These are phyloP conservation scores for Daedaleopsis sinensis DNA, from an alignment of 768 basidiomycete species.

Conservation along the genomic window DNA sequence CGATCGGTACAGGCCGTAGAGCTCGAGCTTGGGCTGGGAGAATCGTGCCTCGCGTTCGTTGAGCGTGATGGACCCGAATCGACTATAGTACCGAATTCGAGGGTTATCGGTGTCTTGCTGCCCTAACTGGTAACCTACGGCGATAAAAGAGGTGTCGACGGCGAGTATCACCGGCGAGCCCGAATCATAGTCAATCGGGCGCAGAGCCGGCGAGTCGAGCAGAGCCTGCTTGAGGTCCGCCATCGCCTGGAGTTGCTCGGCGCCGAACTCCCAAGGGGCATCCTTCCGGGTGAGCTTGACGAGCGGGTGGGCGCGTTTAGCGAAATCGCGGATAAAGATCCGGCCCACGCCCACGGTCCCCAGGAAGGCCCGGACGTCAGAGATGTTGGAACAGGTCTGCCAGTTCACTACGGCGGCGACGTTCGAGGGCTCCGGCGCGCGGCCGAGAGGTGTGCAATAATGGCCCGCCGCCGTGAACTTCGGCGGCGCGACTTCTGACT, in stretches of 20 bases:
- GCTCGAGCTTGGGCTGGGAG: slow-evolving; percentile 31
- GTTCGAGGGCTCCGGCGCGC: slow-evolving; percentile 28
- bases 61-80: slow-evolving; percentile 43
- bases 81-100: slow-evolving; percentile 25
- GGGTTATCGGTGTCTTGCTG: slow-evolving; percentile 24
- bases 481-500: slow-evolving; percentile 20
- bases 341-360: slow-evolving; percentile 24
- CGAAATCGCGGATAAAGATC: slow-evolving; percentile 27
- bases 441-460: slow-evolving; percentile 38
- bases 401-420: slow-evolving; percentile 32
- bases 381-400: slow-evolving; percentile 18
- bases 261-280: slow-evolving; percentile 19
- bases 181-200: slow-evolving; percentile 25
- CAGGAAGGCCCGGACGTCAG: slow-evolving; percentile 31
- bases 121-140: slow-evolving; percentile 29
- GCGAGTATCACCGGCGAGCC: slow-evolving; percentile 21
- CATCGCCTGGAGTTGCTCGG: slow-evolving; percentile 15
- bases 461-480: slow-evolving; percentile 38
- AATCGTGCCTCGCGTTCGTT: slow-evolving; percentile 27
- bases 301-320: slow-evolving; percentile 18
- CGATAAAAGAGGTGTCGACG: slow-evolving; percentile 30
- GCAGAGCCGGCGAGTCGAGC: slow-evolving; percentile 9
- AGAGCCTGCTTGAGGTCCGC: slow-evolving; percentile 22
- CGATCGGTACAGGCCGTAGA: slow-evolving; percentile 25
- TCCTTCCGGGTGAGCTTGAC: slow-evolving; percentile 25